Percentiles rank a stretch among this genome's conserved stretches.
Conservation (phyloP, 2,329 filamentous ascomycete genomes). For the Alternaria brassicicola region DNA sequence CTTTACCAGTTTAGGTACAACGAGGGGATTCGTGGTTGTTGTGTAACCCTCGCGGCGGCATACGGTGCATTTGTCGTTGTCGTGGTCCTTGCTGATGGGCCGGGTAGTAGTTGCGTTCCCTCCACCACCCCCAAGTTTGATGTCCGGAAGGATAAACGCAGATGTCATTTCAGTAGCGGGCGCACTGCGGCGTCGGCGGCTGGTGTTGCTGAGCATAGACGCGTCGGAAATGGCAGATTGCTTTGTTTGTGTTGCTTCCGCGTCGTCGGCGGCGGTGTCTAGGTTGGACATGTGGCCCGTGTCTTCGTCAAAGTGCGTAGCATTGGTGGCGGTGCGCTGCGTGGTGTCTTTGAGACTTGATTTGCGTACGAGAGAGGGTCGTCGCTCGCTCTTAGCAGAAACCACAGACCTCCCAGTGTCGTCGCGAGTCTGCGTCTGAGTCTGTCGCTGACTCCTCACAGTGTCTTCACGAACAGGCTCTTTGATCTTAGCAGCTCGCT, state of each 20-base stretch:
- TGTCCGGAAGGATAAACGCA: constrained; percentile 68
- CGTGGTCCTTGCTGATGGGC: constrained; percentile 52
- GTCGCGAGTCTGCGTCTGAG: constrained; percentile 47
- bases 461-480: constrained; percentile 50
- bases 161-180: constrained; percentile 63
- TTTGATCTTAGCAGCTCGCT: constrained; percentile 37
- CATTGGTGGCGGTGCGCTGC: constrained; percentile 34
- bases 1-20: constrained; percentile 57
- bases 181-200: constrained; percentile 56
- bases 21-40: constrained; percentile 37
- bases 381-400: constrained; percentile 49
- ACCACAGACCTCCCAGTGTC: constrained; percentile 49
- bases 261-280: constrained; percentile 20
- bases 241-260: constrained; percentile 39
- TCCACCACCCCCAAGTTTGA: constrained; percentile 55
- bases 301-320: constrained; percentile 44
- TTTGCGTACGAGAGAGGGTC: constrained; percentile 56
- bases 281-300: constrained; percentile 43
- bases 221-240: constrained; percentile 33
- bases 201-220: constrained; percentile 57
- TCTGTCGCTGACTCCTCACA: constrained; percentile 42
- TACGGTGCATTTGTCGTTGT: constrained; percentile 62
- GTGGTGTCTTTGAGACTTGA: constrained; percentile 62
- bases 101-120: constrained; percentile 21
- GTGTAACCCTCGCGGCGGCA: constrained; percentile 56